Evolutionary conservation across 2,329 filamentous ascomycete species (phyloP).

Genomic region (Talaromyces sp.): DNA sequence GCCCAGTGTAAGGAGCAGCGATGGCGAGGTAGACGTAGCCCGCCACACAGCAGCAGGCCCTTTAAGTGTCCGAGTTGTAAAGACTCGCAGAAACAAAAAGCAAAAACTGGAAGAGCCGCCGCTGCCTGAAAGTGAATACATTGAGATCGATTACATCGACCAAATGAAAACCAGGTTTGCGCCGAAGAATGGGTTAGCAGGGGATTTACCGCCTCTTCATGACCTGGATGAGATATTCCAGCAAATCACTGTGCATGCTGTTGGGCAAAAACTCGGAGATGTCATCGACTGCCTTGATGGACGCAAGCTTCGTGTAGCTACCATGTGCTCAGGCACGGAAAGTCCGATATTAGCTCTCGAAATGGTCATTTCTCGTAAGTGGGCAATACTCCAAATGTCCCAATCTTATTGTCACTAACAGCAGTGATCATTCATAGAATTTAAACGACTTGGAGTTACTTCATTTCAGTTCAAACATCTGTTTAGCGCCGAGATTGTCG

Average conservation of each 20-base stretch:
- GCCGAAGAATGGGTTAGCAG: slow-evolving; percentile 22
- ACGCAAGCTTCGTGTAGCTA: slow-evolving; percentile 54
- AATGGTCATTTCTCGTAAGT: slow-evolving; percentile 48
- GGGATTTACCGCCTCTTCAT: slow-evolving; percentile 42
- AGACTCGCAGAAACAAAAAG: slow-evolving; percentile 1
- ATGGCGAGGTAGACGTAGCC: neutral
- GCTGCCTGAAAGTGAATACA: neutral
- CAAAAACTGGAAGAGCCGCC: neutral
- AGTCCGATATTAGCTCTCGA: slow-evolving; percentile 64
- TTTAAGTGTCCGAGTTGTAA: neutral
- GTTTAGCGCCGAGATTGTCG: slow-evolving; percentile 61
- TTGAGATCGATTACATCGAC: slow-evolving; percentile 10
- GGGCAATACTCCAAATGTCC: neutral
- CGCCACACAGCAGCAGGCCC: neutral
- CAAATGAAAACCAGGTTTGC: slow-evolving; percentile 6
- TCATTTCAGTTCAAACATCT: slow-evolving; percentile 49
- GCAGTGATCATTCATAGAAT: slow-evolving; percentile 18
- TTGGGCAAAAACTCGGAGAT: slow-evolving; percentile 28
- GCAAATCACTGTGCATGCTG: slow-evolving; percentile 41
- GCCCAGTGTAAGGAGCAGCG: neutral
- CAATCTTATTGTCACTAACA: neutral
- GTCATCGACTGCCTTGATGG: slow-evolving; percentile 31
- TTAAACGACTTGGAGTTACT: slow-evolving; percentile 26
- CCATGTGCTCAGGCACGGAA: slow-evolving; percentile 76
- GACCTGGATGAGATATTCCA: slow-evolving; percentile 48